Percentiles rank a stretch among this genome's conserved stretches.
Evolutionary conservation across 2,329 filamentous ascomycete species (phyloP).

Genomic region (Alternaria sp.): DNA sequence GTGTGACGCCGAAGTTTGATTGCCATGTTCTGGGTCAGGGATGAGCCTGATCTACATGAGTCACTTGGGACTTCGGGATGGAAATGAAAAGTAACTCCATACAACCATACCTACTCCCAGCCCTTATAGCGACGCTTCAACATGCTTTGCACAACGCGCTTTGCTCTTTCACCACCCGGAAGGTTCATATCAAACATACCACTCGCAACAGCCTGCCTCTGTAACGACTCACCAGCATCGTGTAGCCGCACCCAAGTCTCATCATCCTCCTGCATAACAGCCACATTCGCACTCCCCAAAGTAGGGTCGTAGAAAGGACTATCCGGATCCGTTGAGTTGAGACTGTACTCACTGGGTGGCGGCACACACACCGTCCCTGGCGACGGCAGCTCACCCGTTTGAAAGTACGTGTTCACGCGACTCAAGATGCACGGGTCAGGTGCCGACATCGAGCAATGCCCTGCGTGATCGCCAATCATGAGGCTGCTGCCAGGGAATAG

Average conservation of each 20-base stretch:
- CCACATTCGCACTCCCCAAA: neutral
- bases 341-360: slow-evolving; percentile 39
- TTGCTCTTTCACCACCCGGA: slow-evolving; percentile 3
- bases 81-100: neutral
- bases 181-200: slow-evolving; percentile 7
- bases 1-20: neutral
- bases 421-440: slow-evolving; percentile 46
- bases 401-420: slow-evolving; percentile 49
- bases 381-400: slow-evolving; percentile 53
- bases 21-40: neutral
- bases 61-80: neutral
- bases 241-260: neutral
- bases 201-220: slow-evolving; percentile 4
- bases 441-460: slow-evolving; percentile 55
- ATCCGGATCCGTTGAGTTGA: slow-evolving; percentile 51
- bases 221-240: slow-evolving; percentile 2
- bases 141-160: neutral
- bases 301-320: slow-evolving; percentile 32
- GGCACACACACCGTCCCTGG: slow-evolving; percentile 53
- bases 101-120: neutral
- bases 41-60: neutral
- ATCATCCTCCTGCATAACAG: neutral
- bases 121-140: neutral
- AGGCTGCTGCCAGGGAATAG: slow-evolving; percentile 54
- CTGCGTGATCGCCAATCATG: slow-evolving; percentile 51